Percentiles rank a stretch among this genome's conserved stretches.
phyloP scores from a whole-genome alignment of 352 stramenopile species.

The Bremia lactucae region DNA sequence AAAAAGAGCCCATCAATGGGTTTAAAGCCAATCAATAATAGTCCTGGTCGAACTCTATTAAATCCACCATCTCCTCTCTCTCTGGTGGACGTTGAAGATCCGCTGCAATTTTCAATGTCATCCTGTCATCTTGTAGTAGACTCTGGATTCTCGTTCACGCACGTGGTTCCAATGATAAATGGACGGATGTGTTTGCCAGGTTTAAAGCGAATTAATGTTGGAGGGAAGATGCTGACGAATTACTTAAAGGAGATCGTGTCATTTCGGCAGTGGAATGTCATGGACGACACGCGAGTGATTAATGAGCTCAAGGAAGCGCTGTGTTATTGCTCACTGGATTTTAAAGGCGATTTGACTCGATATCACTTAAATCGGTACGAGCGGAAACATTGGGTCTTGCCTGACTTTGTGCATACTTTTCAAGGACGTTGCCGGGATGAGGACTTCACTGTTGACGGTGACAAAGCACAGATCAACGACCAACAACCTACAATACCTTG shows the following conservation, averaged over 20 bases:
- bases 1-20: too few relatives aligned
- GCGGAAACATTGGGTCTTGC: slow-evolving; percentile 66
- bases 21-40: too few relatives aligned
- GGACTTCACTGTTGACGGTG: slow-evolving; percentile 10
- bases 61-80: not conserved
- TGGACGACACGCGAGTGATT: slow-evolving; percentile 77
- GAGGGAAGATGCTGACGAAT: slow-evolving; percentile 94
- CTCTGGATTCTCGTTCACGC: slow-evolving; percentile 92
- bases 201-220: slow-evolving; percentile 84
- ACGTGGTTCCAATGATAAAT: slow-evolving; percentile 88
- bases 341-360: slow-evolving; percentile 58
- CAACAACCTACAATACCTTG: not conserved
- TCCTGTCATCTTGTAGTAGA: slow-evolving; percentile 85
- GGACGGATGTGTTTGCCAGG: slow-evolving; percentile 32
- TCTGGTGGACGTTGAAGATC: slow-evolving; percentile 9
- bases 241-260: slow-evolving; percentile 94
- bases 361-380: slow-evolving; percentile 27
- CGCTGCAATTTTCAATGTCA: slow-evolving; percentile 32
- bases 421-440: slow-evolving; percentile 30
- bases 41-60: too few relatives aligned
- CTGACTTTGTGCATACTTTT: slow-evolving; percentile 72
- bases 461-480: slow-evolving; percentile 6
- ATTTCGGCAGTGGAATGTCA: slow-evolving; percentile 94
- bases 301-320: slow-evolving; percentile 85
- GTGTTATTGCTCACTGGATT: slow-evolving; percentile 85